Percentiles rank a stretch among this genome's conserved stretches.
Evolutionary conservation across 2,329 filamentous ascomycete genomes (phyloP).

Genomic region (Diaporthe australafricana): DNA sequence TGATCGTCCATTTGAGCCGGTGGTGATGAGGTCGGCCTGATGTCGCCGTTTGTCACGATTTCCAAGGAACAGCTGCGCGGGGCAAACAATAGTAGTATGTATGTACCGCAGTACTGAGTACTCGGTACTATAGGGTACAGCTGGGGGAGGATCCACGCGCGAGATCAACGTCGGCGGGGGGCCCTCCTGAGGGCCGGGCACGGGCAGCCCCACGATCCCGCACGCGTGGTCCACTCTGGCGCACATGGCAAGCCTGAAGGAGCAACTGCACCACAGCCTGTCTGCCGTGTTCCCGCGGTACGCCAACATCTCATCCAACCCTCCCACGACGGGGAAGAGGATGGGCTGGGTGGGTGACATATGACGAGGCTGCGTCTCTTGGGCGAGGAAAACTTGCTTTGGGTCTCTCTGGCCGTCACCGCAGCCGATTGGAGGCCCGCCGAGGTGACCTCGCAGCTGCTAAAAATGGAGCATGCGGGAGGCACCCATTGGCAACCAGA

Average conservation of each 20-base stretch:
- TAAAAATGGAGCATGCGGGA: constrained; percentile 34
- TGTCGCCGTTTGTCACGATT: neutral
- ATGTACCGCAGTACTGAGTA: constrained; percentile 12
- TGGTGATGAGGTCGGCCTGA: constrained; percentile 7
- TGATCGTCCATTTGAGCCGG: constrained; percentile 5
- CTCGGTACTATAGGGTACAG: neutral
- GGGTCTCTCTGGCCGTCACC: constrained; percentile 21
- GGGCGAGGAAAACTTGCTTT: constrained; percentile 30
- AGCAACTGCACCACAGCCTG: constrained; percentile 6
- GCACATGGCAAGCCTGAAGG: constrained; percentile 22
- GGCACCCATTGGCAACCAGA: constrained; percentile 26
- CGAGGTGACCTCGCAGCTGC: constrained; percentile 17
- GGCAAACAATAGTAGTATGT: neutral
- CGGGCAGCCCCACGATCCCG: constrained; percentile 24
- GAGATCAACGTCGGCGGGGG: constrained; percentile 12
- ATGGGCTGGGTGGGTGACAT: constrained; percentile 12
- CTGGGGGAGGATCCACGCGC: constrained; percentile 26
- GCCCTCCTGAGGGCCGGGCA: neutral
- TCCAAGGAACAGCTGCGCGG: constrained; percentile 20
- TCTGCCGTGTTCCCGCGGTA: neutral
- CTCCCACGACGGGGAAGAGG: constrained; percentile 2
- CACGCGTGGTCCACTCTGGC: constrained; percentile 10
- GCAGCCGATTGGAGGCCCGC: constrained; percentile 29
- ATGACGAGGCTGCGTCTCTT: constrained; percentile 26
- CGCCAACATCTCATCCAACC: neutral